Evolutionary conservation across 495 filamentous ascomycete species (phyloP), one percentile per base, ranked within the genome.

Genomic region (Bacidia gigantensis): DNA sequence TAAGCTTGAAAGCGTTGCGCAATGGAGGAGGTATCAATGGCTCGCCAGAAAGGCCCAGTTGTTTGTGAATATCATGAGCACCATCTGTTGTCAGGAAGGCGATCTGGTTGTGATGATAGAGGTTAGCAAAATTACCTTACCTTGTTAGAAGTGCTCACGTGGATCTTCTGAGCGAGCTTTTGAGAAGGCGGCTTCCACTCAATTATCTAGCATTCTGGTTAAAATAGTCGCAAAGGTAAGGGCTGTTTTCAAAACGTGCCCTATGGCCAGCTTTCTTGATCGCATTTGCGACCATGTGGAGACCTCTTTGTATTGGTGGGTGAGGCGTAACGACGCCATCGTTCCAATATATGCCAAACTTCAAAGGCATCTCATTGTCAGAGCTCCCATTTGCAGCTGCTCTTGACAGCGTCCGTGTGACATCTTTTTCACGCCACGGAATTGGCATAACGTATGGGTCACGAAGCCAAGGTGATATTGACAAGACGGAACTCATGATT

Each of bases 321-420:
- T 88, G 84, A 1, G 83, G 83, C 41, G 69, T 74, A 22, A 86
- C 79, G n/a, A 81, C 65, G 24, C 76, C 79, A 59, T 90, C 86
- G 64, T 82, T 67, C 76, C 78, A 81, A 47, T 88, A 67, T 20
- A 90, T 76, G 2, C 67, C 86, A 23, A 90, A 63, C 45, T 77
- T 83, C 40, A 87, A 65, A 52, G 46, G 46, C 26, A 26, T 44
- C 21, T 23, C 49, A 39, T 52, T 58, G 49, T 49, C 25, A n/a
- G n/a, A n/a, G n/a, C n/a, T n/a, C n/a, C n/a, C n/a, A n/a, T n/a
- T n/a, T n/a, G n/a, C n/a, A n/a, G n/a, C n/a, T n/a, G n/a, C n/a
- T n/a, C n/a, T n/a, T n/a, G n/a, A n/a, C n/a, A n/a, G n/a, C n/a
- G n/a, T n/a, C n/a, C n/a, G n/a, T n/a, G n/a, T n/a, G n/a, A n/a